Evolutionary conservation across 305 asterid species (phyloP).

Genomic region (Solanum hybrid): DNA sequence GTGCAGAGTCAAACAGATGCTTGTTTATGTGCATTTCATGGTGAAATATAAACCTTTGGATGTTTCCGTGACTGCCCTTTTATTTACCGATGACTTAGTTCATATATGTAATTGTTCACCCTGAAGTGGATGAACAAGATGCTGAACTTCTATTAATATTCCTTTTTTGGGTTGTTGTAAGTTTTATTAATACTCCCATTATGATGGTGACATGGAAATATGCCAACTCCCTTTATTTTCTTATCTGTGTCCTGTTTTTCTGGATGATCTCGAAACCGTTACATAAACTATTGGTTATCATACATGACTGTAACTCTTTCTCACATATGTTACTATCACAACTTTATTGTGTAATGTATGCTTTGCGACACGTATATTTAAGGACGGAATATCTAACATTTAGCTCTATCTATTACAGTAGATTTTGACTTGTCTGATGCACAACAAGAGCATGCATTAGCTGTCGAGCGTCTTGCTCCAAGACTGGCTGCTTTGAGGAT

Average conservation of each 20-base stretch:
- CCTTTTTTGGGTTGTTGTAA: neutral
- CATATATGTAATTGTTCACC: neutral
- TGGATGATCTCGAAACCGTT: neutral
- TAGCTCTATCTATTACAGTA: conserved; percentile 10
- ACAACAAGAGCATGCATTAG: conserved; percentile 95
- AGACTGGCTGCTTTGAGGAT: conserved; percentile 74
- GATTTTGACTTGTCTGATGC: conserved; percentile 74
- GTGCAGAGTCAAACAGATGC: neutral
- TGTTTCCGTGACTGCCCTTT: neutral
- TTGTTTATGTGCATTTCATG: neutral
- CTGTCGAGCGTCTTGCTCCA: conserved; percentile 80
- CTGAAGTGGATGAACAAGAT: neutral
- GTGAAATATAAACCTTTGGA: neutral
- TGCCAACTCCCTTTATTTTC: neutral
- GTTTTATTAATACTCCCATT: neutral
- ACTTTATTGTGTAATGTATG: neutral
- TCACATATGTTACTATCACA: neutral
- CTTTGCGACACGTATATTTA: neutral
- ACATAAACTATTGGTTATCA: neutral
- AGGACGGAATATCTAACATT: neutral
- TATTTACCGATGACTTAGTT: neutral
- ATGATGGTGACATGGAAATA: neutral
- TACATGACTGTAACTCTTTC: neutral
- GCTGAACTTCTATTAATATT: neutral
- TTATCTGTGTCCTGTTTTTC: neutral